Evolutionary conservation across 257 asterid genomes (phyloP).

Genomic region (Solanum paucissectum): DNA sequence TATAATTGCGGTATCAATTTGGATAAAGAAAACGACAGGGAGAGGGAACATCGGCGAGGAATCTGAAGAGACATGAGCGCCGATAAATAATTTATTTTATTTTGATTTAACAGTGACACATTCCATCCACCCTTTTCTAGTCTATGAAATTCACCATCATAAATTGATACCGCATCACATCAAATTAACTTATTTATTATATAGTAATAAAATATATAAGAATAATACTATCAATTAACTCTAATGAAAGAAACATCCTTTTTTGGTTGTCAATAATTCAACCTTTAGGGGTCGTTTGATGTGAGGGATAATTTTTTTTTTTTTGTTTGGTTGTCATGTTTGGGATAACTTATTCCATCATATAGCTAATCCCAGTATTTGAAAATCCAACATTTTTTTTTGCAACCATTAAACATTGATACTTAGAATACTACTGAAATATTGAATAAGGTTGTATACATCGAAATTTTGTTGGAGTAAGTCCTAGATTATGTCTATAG

Average conservation of each 20-base stretch:
- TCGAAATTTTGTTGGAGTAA: no score
- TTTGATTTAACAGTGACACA: neutral
- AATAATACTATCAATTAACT: neutral
- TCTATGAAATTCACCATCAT: neutral
- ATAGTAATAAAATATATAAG: neutral
- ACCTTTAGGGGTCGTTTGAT: no score
- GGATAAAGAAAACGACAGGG: neutral
- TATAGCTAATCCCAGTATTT: no score
- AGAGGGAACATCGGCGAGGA: slow-evolving; percentile 34
- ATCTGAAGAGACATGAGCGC: slow-evolving; percentile 20
- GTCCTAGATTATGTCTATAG: no score
- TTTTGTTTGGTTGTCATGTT: no score
- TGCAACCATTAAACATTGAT: no score
- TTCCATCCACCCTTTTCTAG: neutral
- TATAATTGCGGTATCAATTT: neutral
- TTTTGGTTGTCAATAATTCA: neutral
- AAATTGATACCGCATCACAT: neutral
- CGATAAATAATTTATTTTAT: neutral
- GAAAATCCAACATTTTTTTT: no score
- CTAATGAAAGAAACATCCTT: neutral
- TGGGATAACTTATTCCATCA: no score
- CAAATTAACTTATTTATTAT: neutral
- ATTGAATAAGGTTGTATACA: neutral
- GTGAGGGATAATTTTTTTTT: no score
- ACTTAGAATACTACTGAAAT: neutral